A percentile compares a stretch with the other conserved stretches of the same genome.
Evolutionary conservation across 2,329 filamentous ascomycete species (phyloP).

Genomic region (Colletotrichum destructivum): DNA sequence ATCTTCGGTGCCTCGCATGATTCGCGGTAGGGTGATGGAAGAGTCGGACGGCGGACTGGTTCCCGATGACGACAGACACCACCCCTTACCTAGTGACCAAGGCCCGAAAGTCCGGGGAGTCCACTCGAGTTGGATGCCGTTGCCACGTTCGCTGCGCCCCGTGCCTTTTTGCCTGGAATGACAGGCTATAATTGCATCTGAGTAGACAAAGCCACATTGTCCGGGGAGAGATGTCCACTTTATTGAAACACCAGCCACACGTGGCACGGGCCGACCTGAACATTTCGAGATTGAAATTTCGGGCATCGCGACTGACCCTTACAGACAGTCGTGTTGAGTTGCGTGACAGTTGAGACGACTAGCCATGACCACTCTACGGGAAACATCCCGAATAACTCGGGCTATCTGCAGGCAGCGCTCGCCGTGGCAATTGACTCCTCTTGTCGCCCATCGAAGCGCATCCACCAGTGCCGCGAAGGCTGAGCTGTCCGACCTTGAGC

Average conservation of each 20-base stretch:
- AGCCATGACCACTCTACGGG: slow-evolving; percentile 60
- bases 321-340: slow-evolving; percentile 35
- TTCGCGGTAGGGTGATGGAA: not conserved
- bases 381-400: slow-evolving; percentile 56
- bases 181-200: not conserved
- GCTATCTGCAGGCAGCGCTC: slow-evolving; percentile 50
- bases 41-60: slow-evolving; percentile 14
- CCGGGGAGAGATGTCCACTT: not conserved
- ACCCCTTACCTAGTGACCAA: not conserved
- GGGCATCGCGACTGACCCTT: slow-evolving; percentile 37
- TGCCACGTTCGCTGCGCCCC: slow-evolving; percentile 30
- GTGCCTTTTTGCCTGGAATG: not conserved
- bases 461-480: slow-evolving; percentile 61
- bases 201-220: slow-evolving; percentile 20
- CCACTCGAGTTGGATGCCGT: slow-evolving; percentile 16
- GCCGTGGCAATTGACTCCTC: slow-evolving; percentile 44
- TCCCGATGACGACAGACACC: slow-evolving; percentile 38
- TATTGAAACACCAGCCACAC: slow-evolving; percentile 21
- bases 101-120: slow-evolving; percentile 37
- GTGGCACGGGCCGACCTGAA: slow-evolving; percentile 39
- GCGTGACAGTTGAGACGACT: slow-evolving; percentile 32
- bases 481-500: slow-evolving; percentile 65
- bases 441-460: slow-evolving; percentile 56
- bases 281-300: slow-evolving; percentile 44
- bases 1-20: slow-evolving; percentile 35